These are phyloP conservation scores for Peltaster fructicola DNA, from an alignment of 2,329 filamentous ascomycete species.

Conservation along the genomic window DNA sequence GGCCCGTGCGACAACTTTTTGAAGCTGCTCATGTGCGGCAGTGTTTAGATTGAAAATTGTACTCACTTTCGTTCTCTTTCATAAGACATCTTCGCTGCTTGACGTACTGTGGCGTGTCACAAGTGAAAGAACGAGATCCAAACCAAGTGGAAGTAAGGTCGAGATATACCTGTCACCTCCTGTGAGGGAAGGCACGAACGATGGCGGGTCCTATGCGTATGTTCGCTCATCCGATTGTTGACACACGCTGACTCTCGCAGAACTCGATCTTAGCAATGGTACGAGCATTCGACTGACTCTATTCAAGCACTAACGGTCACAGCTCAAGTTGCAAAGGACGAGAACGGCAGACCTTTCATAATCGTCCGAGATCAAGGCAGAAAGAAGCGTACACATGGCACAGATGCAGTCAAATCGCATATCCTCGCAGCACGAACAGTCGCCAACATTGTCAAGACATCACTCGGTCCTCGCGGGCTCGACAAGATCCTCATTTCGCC, in stretches of 20 bases:
- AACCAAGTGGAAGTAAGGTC: constrained; percentile 1
- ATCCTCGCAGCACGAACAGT: constrained; percentile 93
- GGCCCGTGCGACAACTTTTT: no score
- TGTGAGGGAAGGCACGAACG: constrained; percentile 14
- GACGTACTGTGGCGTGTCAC: not conserved
- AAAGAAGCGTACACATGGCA: constrained; percentile 94
- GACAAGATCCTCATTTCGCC: constrained; percentile 99
- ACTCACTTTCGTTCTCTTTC: not conserved
- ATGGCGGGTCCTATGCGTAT: constrained; percentile 44
- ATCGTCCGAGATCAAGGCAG: constrained; percentile 95
- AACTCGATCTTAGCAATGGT: constrained; percentile 75
- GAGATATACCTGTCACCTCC: not conserved
- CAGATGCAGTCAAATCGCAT: constrained; percentile 94
- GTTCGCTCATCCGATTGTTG: constrained; percentile 41
- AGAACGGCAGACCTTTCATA: constrained; percentile 93
- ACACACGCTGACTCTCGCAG: constrained; percentile 28
- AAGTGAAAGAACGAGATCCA: not conserved
- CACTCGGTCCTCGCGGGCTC: constrained; percentile 82
- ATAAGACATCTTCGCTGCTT: not conserved
- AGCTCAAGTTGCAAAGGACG: constrained; percentile 81
- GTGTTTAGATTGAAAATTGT: no score
- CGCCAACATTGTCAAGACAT: constrained; percentile 93
- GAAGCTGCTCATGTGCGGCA: no score
- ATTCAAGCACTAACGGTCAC: constrained; percentile 4
- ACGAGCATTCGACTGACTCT: constrained; percentile 17